These are phyloP conservation scores for Phoma sp. DNA, from an alignment of 2,329 filamentous ascomycete species.

Conservation along the genomic window DNA sequence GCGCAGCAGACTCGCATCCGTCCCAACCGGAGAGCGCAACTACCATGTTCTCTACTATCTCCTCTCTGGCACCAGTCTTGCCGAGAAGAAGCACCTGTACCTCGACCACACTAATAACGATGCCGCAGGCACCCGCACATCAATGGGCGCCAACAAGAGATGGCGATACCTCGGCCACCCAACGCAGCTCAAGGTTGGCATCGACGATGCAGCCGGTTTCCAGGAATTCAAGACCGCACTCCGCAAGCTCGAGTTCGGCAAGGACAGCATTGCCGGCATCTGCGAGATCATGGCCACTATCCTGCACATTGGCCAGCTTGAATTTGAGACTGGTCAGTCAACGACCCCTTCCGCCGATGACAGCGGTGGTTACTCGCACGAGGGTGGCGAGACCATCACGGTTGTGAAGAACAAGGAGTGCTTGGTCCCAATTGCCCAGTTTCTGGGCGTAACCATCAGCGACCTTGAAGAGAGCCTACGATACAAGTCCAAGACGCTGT, in stretches of 20 bases:
- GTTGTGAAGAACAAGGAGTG: conserved; percentile 94
- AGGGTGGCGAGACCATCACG: conserved; percentile 86
- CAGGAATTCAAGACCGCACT: conserved; percentile 97
- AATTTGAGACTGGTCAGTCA: conserved; percentile 83
- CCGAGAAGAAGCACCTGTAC: conserved; percentile 86
- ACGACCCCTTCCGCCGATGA: conserved; percentile 85
- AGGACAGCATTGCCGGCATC: conserved; percentile 93
- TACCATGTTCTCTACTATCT: conserved; percentile 98
- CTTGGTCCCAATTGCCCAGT: conserved; percentile 86
- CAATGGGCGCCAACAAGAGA: conserved; percentile 71
- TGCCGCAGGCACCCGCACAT: conserved; percentile 61
- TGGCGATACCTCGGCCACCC: conserved; percentile 98
- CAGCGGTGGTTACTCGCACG: conserved; percentile 94
- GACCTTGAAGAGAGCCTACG: conserved; percentile 89
- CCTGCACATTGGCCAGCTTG: conserved; percentile 95
- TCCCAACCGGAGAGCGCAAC: conserved; percentile 94
- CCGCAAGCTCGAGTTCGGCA: conserved; percentile 90
- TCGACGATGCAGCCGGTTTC: conserved; percentile 95
- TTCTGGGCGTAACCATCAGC: conserved; percentile 81
- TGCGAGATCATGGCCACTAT: conserved; percentile 94
- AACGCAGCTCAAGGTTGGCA: conserved; percentile 94
- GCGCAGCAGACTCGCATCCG: conserved; percentile 86
- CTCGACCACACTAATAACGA: conserved; percentile 62
- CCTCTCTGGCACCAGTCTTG: conserved; percentile 85
- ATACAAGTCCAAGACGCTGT: conserved; percentile 96